Evolutionary conservation across 371 early-diverging fungal species (phyloP).

Genomic region (Coemansia sp.): DNA sequence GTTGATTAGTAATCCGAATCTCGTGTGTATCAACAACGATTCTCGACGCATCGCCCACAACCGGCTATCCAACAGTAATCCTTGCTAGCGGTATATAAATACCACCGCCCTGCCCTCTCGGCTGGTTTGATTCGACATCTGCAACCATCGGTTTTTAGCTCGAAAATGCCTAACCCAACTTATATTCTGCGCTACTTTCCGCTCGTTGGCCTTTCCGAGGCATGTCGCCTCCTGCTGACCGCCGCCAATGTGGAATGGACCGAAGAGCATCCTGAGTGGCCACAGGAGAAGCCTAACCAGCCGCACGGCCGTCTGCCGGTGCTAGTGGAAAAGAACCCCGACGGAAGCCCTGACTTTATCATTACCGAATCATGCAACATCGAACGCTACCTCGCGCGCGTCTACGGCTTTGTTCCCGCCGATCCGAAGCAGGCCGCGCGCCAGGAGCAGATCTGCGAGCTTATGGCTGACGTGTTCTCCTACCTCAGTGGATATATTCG

Average conservation of each 20-base stretch:
- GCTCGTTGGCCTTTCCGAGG: slow-evolving; percentile 25
- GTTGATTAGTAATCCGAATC: too few species aligned
- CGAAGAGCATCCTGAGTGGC: slow-evolving; percentile 52
- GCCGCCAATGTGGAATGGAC: slow-evolving; percentile 37
- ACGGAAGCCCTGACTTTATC: slow-evolving; percentile 36
- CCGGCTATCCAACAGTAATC: too few species aligned
- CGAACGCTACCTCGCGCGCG: slow-evolving; percentile 56
- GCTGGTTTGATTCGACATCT: background rate
- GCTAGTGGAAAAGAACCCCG: slow-evolving; percentile 45
- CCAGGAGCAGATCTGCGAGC: slow-evolving; percentile 35
- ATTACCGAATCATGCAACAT: slow-evolving; percentile 53
- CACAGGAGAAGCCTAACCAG: slow-evolving; percentile 46
- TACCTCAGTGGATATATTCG: too few species aligned
- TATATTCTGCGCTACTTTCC: slow-evolving; percentile 42
- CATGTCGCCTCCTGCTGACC: slow-evolving; percentile 28
- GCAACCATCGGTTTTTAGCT: background rate
- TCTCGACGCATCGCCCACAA: too few species aligned
- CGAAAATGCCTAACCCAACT: background rate
- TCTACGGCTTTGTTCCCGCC: slow-evolving; percentile 43
- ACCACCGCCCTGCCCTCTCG: too few species aligned
- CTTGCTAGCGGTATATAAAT: background rate
- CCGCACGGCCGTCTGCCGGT: slow-evolving; percentile 58
- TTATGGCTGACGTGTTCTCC: too few species aligned
- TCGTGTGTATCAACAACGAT: too few species aligned
- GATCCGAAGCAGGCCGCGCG: slow-evolving; percentile 29